A percentile compares a stretch with the other conserved stretches of the same genome.
Conservation (phyloP, 2,329 filamentous ascomycete species). For the Beauveria asiatica region DNA sequence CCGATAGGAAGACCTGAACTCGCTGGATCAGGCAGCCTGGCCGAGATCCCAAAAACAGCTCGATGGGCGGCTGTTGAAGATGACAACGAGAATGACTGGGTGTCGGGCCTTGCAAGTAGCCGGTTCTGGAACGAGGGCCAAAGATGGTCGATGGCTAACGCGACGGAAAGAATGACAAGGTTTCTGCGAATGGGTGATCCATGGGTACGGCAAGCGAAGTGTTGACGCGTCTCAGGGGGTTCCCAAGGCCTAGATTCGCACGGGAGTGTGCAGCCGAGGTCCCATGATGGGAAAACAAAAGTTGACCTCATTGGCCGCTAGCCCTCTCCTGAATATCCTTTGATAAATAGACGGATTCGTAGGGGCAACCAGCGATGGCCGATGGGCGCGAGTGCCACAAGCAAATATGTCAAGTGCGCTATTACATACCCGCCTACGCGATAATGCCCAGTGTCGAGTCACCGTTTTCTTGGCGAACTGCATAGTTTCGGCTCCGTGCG, state of each 20-base stretch:
- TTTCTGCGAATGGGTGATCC: background rate
- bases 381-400: background rate
- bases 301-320: background rate
- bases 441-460: background rate
- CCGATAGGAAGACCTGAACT: background rate
- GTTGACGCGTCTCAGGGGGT: background rate
- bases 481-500: background rate
- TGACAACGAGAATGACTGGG: background rate
- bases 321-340: background rate
- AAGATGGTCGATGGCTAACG: background rate
- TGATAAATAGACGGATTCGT: background rate
- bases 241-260: background rate
- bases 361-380: background rate
- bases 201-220: background rate
- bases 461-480: background rate
- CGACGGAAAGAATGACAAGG: background rate
- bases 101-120: background rate
- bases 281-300: background rate
- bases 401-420: background rate
- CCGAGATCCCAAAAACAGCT: conserved; percentile 55
- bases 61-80: conserved; percentile 76
- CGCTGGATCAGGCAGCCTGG: too few relatives aligned
- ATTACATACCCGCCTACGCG: background rate
- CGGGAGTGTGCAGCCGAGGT: background rate
- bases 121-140: background rate